Conservation (phyloP, 805 yeast genomes). For the Starmerella bacillaris region DNA sequence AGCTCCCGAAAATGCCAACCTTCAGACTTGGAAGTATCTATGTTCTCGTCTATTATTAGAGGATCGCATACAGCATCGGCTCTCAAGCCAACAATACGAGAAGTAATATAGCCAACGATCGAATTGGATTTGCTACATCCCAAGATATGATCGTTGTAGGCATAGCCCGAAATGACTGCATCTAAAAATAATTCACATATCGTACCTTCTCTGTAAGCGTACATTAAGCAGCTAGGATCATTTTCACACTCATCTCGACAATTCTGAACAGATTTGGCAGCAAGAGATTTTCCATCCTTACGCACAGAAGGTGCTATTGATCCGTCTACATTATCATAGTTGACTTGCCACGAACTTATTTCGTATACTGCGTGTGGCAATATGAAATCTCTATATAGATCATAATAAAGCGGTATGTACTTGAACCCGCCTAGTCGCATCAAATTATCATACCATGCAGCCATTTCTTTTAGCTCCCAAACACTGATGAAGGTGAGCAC, state of each 20-base stretch:
- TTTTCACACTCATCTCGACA: slow-evolving; percentile 13
- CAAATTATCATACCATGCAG: slow-evolving; percentile 15
- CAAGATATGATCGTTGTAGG: slow-evolving; percentile 2
- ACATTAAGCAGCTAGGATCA: slow-evolving; percentile 12
- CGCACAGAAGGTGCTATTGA: slow-evolving; percentile 5
- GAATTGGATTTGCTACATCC: slow-evolving; percentile 6
- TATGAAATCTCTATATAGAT: slow-evolving; percentile 20
- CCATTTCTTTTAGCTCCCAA: slow-evolving; percentile 20
- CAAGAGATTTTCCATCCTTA: slow-evolving; percentile 7
- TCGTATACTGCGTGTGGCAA: slow-evolving; percentile 18
- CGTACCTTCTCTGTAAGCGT: slow-evolving; percentile 5
- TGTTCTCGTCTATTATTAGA: not conserved
- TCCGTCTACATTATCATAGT: not conserved
- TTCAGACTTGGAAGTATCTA: not conserved
- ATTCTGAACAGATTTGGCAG: slow-evolving; percentile 3
- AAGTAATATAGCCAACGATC: slow-evolving; percentile 20
- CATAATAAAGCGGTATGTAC: slow-evolving; percentile 14
- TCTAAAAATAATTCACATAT: slow-evolving; percentile 8
- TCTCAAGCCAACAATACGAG: slow-evolving; percentile 18
- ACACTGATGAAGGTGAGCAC: slow-evolving; percentile 22
- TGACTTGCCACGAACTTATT: slow-evolving; percentile 17
- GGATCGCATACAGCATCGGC: slow-evolving; percentile 1
- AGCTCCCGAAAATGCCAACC: no score
- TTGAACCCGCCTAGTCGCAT: slow-evolving; percentile 9
- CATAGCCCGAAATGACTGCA: slow-evolving; percentile 12